phyloP scores from a whole-genome alignment of 2,329 filamentous ascomycete species.

The Alternaria gaisen region DNA sequence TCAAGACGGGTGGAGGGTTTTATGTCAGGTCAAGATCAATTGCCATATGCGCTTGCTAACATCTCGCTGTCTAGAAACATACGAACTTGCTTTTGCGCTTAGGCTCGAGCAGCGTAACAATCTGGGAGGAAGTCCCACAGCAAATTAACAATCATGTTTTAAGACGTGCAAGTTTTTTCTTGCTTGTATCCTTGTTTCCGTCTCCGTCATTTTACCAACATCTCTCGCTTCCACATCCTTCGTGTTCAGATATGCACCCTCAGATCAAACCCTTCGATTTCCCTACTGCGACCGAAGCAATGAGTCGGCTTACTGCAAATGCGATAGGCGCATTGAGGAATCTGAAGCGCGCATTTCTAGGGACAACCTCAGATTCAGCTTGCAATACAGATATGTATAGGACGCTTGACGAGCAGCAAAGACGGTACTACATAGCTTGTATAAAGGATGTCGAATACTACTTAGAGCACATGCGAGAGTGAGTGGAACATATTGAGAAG shows the following conservation, averaged over 20 bases:
- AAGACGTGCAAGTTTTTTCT: not conserved
- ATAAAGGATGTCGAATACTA: not conserved
- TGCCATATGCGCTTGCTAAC: not conserved
- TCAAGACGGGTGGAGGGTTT: not conserved
- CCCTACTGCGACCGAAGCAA: too few relatives aligned
- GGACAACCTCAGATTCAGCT: not conserved
- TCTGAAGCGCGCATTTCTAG: not conserved
- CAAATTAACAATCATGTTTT: not conserved
- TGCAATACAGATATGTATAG: not conserved
- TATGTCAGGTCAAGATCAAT: not conserved
- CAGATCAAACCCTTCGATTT: too few relatives aligned
- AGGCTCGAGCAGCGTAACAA: not conserved
- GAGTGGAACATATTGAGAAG: not conserved
- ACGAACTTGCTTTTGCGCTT: not conserved
- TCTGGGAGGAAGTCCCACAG: too few relatives aligned
- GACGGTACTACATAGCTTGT: not conserved
- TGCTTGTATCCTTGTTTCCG: not conserved
- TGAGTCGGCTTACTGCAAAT: fast-evolving
- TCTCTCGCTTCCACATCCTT: too few relatives aligned
- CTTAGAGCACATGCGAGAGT: not conserved
- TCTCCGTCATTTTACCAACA: too few relatives aligned
- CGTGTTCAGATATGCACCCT: too few relatives aligned
- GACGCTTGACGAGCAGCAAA: not conserved
- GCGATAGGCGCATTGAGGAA: not conserved
- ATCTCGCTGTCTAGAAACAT: not conserved